Evolutionary conservation across 371 early-diverging fungal species (phyloP).

Genomic region (Mortierella sp.): DNA sequence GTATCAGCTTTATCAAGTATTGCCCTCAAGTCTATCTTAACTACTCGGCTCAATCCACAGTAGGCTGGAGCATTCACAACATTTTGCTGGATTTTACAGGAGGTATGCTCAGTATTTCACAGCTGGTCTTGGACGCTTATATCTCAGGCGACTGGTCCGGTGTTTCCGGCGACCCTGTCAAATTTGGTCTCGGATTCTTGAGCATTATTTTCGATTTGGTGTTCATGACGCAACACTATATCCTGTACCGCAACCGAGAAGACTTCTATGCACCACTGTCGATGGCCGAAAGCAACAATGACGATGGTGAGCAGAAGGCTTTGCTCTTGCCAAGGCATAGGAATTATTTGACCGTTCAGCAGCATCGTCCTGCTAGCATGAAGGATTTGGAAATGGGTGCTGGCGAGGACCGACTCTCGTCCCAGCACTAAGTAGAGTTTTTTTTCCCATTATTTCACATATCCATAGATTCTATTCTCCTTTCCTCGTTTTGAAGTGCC

Average conservation of each 20-base stretch:
- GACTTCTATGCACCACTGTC: conserved; percentile 52
- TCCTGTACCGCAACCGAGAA: conserved; percentile 71
- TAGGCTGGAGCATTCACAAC: conserved; percentile 94
- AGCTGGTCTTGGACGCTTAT: conserved; percentile 83
- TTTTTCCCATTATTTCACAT: neutral
- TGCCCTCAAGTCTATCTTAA: conserved; percentile 91
- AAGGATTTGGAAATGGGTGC: conserved; percentile 17
- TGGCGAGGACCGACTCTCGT: neutral
- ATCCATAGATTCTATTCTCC: neutral
- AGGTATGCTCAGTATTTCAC: conserved; percentile 83
- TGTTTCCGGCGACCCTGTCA: conserved; percentile 76
- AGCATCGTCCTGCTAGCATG: conserved; percentile 16
- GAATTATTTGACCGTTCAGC: conserved; percentile 10
- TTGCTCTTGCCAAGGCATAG: conserved; percentile 9
- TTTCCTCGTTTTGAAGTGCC: conserved; percentile 4
- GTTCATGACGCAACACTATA: conserved; percentile 89
- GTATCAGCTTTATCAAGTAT: conserved; percentile 87
- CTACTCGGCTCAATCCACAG: conserved; percentile 81
- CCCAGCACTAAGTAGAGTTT: conserved; percentile 8
- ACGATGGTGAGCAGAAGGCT: conserved; percentile 7
- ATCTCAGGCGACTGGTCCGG: conserved; percentile 77
- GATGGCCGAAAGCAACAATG: conserved; percentile 5
- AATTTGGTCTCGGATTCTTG: conserved; percentile 83
- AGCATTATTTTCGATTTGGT: conserved; percentile 85
- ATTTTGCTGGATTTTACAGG: conserved; percentile 93